These are phyloP conservation scores for Lathyrus tuberosus DNA, from an alignment of 306 rosid species.

Conservation along the genomic window DNA sequence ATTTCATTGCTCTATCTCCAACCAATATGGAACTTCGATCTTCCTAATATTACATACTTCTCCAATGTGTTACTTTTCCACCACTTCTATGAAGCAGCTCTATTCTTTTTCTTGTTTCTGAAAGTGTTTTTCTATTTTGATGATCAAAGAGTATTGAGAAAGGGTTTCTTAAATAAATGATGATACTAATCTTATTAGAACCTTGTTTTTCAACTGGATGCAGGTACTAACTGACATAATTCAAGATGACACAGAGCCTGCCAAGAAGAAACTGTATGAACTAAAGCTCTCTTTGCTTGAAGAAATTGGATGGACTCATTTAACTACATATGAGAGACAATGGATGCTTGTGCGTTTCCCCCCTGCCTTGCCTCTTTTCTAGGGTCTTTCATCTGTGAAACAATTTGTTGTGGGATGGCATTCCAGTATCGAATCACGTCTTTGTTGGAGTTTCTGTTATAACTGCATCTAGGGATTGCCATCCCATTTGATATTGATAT, in stretches of 20 bases:
- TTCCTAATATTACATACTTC: too few species aligned
- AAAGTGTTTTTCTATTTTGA: background rate
- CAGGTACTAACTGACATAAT: constrained; percentile 75
- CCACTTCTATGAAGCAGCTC: background rate
- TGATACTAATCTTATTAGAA: constrained; percentile 9
- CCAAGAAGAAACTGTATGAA: constrained; percentile 80
- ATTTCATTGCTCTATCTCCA: too few species aligned
- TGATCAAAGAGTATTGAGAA: background rate
- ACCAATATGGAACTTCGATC: too few species aligned
- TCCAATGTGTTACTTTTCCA: background rate
- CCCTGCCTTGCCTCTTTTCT: constrained; percentile 72
- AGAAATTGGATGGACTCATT: constrained; percentile 85
- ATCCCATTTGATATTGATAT: background rate
- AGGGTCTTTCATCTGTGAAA: constrained; percentile 7
- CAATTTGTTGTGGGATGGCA: background rate
- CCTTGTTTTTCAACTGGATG: constrained; percentile 11
- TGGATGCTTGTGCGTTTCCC: constrained; percentile 95
- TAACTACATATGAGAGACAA: constrained; percentile 65
- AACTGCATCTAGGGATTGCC: background rate
- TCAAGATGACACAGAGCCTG: constrained; percentile 63
- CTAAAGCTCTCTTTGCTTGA: constrained; percentile 76
- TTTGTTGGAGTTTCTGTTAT: background rate
- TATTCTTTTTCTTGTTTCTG: background rate
- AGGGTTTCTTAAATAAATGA: background rate
- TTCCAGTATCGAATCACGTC: constrained; percentile 5